Conservation (phyloP, 805 yeast species). For the Candida mattraensis region DNA sequence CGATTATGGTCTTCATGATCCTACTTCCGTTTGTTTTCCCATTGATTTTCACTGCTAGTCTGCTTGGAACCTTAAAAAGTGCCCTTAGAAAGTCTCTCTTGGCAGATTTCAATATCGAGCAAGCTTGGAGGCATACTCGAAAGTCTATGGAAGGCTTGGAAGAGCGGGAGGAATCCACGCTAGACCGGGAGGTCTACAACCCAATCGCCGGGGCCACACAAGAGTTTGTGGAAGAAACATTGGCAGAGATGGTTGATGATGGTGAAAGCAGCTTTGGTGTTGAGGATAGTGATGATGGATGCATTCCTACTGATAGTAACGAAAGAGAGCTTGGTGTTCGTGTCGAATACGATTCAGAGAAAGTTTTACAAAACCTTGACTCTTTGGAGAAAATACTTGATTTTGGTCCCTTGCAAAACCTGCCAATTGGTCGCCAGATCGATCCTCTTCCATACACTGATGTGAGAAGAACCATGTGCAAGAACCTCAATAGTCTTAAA, state of each 20-base stretch:
- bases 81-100: slow-evolving; percentile 18
- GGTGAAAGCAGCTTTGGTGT: too few relatives aligned
- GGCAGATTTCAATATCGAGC: slow-evolving; percentile 13
- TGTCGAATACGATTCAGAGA: slow-evolving; percentile 8
- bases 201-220: slow-evolving; percentile 29
- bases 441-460: slow-evolving; percentile 27
- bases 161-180: slow-evolving; percentile 2
- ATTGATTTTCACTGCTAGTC: slow-evolving; percentile 23
- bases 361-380: slow-evolving; percentile 1
- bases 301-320: too few relatives aligned
- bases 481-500: slow-evolving; percentile 57
- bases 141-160: slow-evolving; percentile 7
- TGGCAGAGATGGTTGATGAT: slow-evolving; percentile 12
- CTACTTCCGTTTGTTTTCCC: slow-evolving; percentile 27
- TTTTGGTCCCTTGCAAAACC: slow-evolving; percentile 7
- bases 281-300: too few relatives aligned
- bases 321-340: too few relatives aligned
- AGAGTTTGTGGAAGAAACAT: slow-evolving; percentile 29
- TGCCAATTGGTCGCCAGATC: slow-evolving; percentile 16
- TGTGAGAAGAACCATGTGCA: slow-evolving; percentile 37
- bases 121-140: slow-evolving; percentile 8
- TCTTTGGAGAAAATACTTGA: slow-evolving; percentile 5
- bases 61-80: slow-evolving; percentile 28
- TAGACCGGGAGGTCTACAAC: slow-evolving; percentile 11
- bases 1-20: slow-evolving; percentile 5